These are phyloP conservation scores for Solanum peruvianum DNA, from an alignment of 257 asterid genomes.

Conservation along the genomic window DNA sequence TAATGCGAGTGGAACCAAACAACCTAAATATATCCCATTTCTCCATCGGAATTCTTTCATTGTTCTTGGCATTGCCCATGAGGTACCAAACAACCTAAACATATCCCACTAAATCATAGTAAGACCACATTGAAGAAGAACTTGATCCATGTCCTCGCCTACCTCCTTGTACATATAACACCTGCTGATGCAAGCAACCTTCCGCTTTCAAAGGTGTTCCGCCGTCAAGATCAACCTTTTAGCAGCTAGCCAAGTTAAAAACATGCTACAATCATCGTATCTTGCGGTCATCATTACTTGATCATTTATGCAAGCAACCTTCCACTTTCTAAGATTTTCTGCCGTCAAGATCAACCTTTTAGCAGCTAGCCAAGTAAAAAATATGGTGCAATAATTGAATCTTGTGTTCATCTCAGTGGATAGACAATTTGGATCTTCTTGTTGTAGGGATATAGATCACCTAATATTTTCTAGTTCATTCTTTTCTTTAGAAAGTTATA, in stretches of 20 bases:
- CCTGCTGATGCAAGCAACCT: not conserved
- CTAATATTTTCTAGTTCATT: not conserved
- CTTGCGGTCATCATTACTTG: not conserved
- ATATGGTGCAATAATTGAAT: not conserved
- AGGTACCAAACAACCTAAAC: not conserved
- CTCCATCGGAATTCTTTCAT: not conserved
- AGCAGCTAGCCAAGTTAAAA: not conserved
- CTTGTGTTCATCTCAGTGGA: not conserved
- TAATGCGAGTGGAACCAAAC: not conserved
- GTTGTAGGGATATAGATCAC: not conserved
- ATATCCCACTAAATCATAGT: not conserved
- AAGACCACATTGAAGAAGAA: not conserved
- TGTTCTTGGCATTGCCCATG: not conserved
- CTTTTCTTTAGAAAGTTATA: not conserved
- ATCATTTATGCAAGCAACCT: not conserved
- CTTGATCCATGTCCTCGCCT: not conserved
- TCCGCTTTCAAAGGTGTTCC: not conserved
- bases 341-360: not conserved
- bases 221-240: not conserved
- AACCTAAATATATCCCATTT: not conserved
- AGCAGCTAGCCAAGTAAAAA: not conserved
- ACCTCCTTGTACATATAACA: not conserved
- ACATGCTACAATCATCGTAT: not conserved
- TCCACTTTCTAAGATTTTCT: not conserved
- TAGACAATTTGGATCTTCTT: not conserved